These are phyloP conservation scores for Ophiostoma triangulosporum DNA, from an alignment of 2,329 filamentous ascomycete species.

Conservation along the genomic window DNA sequence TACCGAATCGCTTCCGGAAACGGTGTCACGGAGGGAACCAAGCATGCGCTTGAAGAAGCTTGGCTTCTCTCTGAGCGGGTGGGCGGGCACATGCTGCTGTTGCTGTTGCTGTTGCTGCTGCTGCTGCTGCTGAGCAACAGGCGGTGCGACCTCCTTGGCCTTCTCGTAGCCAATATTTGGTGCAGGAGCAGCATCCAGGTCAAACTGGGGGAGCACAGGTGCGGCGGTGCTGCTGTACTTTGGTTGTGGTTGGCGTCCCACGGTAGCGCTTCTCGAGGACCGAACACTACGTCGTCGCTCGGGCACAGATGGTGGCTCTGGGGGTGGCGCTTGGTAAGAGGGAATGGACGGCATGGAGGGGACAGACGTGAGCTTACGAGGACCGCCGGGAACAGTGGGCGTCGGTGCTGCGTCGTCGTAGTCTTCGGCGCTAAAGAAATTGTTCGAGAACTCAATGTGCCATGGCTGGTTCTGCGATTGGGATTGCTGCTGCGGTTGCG, in stretches of 20 bases:
- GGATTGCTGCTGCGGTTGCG: not conserved
- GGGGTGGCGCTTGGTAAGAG: constrained; percentile 27
- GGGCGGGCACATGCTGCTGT: constrained; percentile 1
- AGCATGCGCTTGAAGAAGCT: constrained; percentile 94
- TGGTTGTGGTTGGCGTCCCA: constrained; percentile 19
- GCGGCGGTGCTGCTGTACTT: constrained; percentile 18
- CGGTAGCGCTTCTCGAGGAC: constrained; percentile 38
- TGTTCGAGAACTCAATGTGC: constrained; percentile 36
- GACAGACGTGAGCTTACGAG: constrained; percentile 35
- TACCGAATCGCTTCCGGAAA: constrained; percentile 11
- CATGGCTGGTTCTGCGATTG: constrained; percentile 20
- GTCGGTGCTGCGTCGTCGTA: constrained; percentile 74
- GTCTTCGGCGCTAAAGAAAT: constrained; percentile 32
- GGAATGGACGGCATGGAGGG: constrained; percentile 24
- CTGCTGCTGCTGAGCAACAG: constrained; percentile 18
- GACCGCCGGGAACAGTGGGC: constrained; percentile 70
- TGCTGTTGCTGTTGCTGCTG: constrained; percentile 6
- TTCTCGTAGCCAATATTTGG: constrained; percentile 47
- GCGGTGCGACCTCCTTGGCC: constrained; percentile 34
- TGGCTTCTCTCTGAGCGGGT: constrained; percentile 40
- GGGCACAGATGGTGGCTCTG: constrained; percentile 21
- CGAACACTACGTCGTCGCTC: constrained; percentile 45
- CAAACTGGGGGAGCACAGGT: constrained; percentile 16
- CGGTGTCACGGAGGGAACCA: constrained; percentile 50
- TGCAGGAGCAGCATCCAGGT: constrained; percentile 41